Base-by-base conservation (phyloP, 768 basidiomycete genomes). In the Phlebiopsis gigantea region DNA sequence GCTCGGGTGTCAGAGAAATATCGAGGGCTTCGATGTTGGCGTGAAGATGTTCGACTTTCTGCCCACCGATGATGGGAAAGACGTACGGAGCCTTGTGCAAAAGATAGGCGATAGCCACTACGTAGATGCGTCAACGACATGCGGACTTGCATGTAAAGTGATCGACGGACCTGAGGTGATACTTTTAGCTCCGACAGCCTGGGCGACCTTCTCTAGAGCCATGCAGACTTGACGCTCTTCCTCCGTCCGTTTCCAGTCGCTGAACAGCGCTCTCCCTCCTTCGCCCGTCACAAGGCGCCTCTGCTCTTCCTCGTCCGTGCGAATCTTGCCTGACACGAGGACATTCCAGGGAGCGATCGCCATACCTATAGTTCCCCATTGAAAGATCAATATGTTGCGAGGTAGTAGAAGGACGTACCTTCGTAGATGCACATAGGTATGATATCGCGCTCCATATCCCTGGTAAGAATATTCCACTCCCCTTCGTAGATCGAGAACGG, bases 21-120 rank as follows among this genome's bases (percentile, higher is more conserved):
- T 73, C 69, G 5, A 81, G 62, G 1, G 80, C 78, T 59, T 81
- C 72, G 15, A 80, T 53, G 57, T 81, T 82, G 39, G 73, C 73
- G 39, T 66, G 46, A 14, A 82, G 63, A 30, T 81, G 76, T 57
- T 78, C 77, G 28, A 79, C 65, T 59, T 79, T 82, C 30, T 77
- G 70, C 0, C 77, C 75, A 2, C 78, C 78, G 17, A 79, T 64
- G 55, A 80, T 70, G 1, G 78, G 78, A 65, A 80, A 79, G 0
- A 77, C 75, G 47, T 69, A 78, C 0, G 75, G 73, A 2, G 74
- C 68, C 62, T 80, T 82, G 26, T 79, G 76, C 66, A 81, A 66
- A 9, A 81, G 65, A 54, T 79, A 80, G 12, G 78, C 77, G 53
- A 82, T 76, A 4, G 78, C 77, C 2, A 79, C 77, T 75, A 42